phyloP scores from a whole-genome alignment of 75 land plant species.

The Pinus taeda region DNA sequence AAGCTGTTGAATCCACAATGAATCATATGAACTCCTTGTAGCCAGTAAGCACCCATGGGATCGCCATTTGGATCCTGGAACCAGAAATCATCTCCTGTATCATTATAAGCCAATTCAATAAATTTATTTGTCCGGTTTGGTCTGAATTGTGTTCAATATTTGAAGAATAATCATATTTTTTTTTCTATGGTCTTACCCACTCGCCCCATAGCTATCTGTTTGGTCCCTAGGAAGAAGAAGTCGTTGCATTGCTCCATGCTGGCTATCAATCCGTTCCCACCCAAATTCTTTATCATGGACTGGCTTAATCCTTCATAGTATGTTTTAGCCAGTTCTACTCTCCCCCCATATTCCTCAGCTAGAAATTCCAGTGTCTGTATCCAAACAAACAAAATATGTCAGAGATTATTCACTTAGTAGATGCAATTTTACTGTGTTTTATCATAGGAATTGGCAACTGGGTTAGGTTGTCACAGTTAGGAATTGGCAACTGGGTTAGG shows the following conservation, averaged over 20 bases:
- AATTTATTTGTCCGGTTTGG: neutral
- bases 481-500: too few relatives aligned
- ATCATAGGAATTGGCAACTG: too few relatives aligned
- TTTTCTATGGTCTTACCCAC: constrained; percentile 38
- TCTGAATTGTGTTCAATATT: neutral
- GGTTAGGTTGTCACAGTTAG: too few relatives aligned
- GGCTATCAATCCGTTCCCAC: constrained; percentile 47
- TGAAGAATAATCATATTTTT: too few relatives aligned
- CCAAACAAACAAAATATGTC: neutral
- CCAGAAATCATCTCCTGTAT: constrained; percentile 69
- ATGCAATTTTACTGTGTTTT: too few relatives aligned
- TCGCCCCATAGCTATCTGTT: constrained; percentile 50
- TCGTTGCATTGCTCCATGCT: constrained; percentile 77
- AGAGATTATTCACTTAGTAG: too few relatives aligned
- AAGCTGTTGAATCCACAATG: constrained; percentile 70
- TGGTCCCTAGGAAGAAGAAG: constrained; percentile 58
- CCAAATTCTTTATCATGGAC: constrained; percentile 47
- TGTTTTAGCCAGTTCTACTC: constrained; percentile 58
- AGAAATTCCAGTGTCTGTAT: constrained; percentile 44
- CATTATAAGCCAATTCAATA: neutral
- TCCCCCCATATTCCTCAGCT: constrained; percentile 50
- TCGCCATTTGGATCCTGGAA: constrained; percentile 58
- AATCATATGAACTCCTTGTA: constrained; percentile 64
- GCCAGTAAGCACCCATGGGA: constrained; percentile 52
- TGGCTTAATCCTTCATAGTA: constrained; percentile 45